Base-by-base conservation (phyloP, 257 asterid genomes). In the Salvia rosmarinus region DNA sequence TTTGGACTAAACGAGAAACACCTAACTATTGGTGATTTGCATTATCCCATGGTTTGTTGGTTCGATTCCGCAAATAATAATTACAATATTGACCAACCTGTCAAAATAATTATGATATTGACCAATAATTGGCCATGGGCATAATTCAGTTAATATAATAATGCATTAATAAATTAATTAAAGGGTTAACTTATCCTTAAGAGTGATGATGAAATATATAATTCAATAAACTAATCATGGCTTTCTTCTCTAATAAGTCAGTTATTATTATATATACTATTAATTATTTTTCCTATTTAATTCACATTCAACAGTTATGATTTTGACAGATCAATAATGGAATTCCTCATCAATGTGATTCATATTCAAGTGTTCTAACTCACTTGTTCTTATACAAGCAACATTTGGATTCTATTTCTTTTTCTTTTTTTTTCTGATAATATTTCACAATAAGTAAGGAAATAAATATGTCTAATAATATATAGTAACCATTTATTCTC, bases 311-410 rank as follows among this genome's bases (percentile, higher is more conserved):
- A 28, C 17, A 16, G 12, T 56, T 23, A 49, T 65, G 73, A 71
- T 77, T 71, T 71, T 65, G 78, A 71, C 75, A 58, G 8, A 65
- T 71, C 78, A 72, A 58, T 71, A 58, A 64, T 64, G 51, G 65
- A 65, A 23, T 57, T 37, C 50, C 28, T 64, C 28, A 57, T 70
- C 30, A 56, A 47, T 55, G 61, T 57, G 71, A 71, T 65, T 59
- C 70, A 57, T 50, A 39, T 72, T 77, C 81, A 77, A 78, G 81
- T 77, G 44, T 10, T 3, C 56, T 64, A 25, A 47, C 34, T 9
- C 23, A 44, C 9, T 63, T 52, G 39, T 76, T 63, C 37, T 64
- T 68, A 16, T 16, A 0, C 3, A 40, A 47, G 9, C 23, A 9
- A 17, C 76, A 70, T 13, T 23, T 61, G 28, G 51, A 3, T 21